Percentiles rank a stretch among this genome's conserved stretches.
phyloP scores from a whole-genome alignment of 306 rosid genomes.

The cucumber (Cucumis sativus) region Cucumber_9930_V3 NC_026656.2:2197501-2198000 shows the following conservation, averaged over 20 bases:
- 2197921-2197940: conserved; percentile 22
- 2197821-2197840: conserved; percentile 14
- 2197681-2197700: conserved; percentile 47
- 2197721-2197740: conserved; percentile 29
- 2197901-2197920: conserved; percentile 9
- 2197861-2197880: conserved; percentile 22
- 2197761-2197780: conserved; percentile 13
- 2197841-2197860: conserved; percentile 21
- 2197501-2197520: background rate
- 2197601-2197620: conserved; percentile 40
- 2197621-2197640: conserved; percentile 31
- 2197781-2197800: conserved; percentile 52
- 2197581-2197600: conserved; percentile 25
- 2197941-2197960: conserved; percentile 8
- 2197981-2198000: conserved; percentile 30
- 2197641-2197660: conserved; percentile 54
- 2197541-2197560: conserved; percentile 28
- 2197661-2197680: conserved; percentile 45
- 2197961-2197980: conserved; percentile 8
- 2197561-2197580: conserved; percentile 25
- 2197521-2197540: conserved; percentile 16
- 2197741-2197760: background rate
- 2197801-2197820: conserved; percentile 43
- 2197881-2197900: conserved; percentile 29
- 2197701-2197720: conserved; percentile 15